Conservation (phyloP, 2,329 filamentous ascomycete species). For the Colletotrichum destructivum region DNA sequence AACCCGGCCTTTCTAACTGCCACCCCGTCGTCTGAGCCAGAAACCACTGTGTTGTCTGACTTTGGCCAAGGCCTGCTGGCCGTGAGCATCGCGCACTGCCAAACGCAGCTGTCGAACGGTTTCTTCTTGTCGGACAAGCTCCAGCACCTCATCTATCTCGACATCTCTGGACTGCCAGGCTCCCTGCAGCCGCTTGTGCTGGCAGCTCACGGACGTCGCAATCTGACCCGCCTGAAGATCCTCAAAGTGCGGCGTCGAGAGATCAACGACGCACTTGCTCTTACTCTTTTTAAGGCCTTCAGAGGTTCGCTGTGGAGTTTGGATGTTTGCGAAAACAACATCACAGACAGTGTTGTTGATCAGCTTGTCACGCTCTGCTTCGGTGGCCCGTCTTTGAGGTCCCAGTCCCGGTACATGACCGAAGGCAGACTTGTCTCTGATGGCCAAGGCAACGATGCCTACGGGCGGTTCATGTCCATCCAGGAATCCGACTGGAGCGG, state of each 20-base stretch:
- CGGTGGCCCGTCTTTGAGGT: slow-evolving; percentile 51
- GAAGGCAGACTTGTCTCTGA: slow-evolving; percentile 61
- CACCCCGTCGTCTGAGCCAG: slow-evolving; percentile 27
- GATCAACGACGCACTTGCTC: slow-evolving; percentile 58
- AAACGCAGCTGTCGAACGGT: slow-evolving; percentile 55
- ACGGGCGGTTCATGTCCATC: slow-evolving; percentile 62
- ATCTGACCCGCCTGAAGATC: slow-evolving; percentile 65
- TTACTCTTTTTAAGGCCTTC: slow-evolving; percentile 54
- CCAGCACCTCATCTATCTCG: slow-evolving; percentile 64
- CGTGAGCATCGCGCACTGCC: slow-evolving; percentile 62
- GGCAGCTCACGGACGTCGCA: slow-evolving; percentile 49
- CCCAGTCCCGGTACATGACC: slow-evolving; percentile 56
- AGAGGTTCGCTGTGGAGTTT: slow-evolving; percentile 68
- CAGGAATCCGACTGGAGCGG: slow-evolving; percentile 63
- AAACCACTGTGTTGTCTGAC: slow-evolving; percentile 7
- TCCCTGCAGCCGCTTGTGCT: slow-evolving; percentile 57
- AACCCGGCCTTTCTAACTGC: slow-evolving; percentile 57
- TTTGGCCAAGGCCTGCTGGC: slow-evolving; percentile 51
- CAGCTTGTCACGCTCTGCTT: slow-evolving; percentile 53
- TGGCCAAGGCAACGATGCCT: slow-evolving; percentile 49
- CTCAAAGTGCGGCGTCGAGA: slow-evolving; percentile 66
- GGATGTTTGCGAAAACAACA: slow-evolving; percentile 66
- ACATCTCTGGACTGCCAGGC: slow-evolving; percentile 65
- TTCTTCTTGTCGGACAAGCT: slow-evolving; percentile 58
- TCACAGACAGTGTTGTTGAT: slow-evolving; percentile 63